Conservation (phyloP, 2,329 filamentous ascomycete species). For the Pseudonectria foliicola region DNA sequence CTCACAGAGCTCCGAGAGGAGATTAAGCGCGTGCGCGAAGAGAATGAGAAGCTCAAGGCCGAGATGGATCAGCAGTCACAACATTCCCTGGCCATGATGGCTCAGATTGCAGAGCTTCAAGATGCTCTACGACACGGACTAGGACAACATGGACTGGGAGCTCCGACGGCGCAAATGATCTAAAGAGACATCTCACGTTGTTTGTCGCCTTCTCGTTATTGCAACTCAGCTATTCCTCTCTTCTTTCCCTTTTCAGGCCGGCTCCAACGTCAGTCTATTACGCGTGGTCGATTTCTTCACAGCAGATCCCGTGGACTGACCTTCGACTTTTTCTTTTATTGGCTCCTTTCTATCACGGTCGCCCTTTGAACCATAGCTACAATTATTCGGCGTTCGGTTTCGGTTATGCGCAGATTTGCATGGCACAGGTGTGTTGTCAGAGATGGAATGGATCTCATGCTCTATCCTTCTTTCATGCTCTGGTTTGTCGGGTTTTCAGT, state of each 20-base stretch:
- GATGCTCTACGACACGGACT: slow-evolving; percentile 33
- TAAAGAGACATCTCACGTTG: slow-evolving; percentile 14
- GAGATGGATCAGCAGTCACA: slow-evolving; percentile 43
- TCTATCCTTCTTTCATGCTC: slow-evolving; percentile 1
- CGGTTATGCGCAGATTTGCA: slow-evolving; percentile 3
- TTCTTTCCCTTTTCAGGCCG: neutral
- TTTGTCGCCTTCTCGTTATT: neutral
- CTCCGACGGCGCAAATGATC: slow-evolving; percentile 36
- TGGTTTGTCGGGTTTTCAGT: slow-evolving; percentile 7
- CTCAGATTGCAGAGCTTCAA: slow-evolving; percentile 40
- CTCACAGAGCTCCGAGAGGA: slow-evolving; percentile 55
- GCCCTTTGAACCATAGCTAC: slow-evolving; percentile 1
- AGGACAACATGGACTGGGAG: slow-evolving; percentile 24
- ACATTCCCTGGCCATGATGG: slow-evolving; percentile 40
- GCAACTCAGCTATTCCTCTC: slow-evolving; percentile 2
- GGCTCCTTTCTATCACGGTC: slow-evolving; percentile 1
- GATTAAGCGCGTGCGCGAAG: slow-evolving; percentile 57
- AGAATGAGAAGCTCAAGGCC: slow-evolving; percentile 52
- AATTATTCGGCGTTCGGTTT: slow-evolving; percentile 17
- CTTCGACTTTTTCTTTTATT: slow-evolving; percentile 1
- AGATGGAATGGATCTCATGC: slow-evolving; percentile 7
- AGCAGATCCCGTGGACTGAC: slow-evolving; percentile 5
- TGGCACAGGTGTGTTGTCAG: slow-evolving; percentile 5
- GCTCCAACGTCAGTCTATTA: slow-evolving; percentile 2
- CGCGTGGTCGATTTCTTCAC: slow-evolving; percentile 1